Evolutionary conservation across 495 filamentous ascomycete species (phyloP).

Genomic region (Aspergillus bertholletiae): DNA sequence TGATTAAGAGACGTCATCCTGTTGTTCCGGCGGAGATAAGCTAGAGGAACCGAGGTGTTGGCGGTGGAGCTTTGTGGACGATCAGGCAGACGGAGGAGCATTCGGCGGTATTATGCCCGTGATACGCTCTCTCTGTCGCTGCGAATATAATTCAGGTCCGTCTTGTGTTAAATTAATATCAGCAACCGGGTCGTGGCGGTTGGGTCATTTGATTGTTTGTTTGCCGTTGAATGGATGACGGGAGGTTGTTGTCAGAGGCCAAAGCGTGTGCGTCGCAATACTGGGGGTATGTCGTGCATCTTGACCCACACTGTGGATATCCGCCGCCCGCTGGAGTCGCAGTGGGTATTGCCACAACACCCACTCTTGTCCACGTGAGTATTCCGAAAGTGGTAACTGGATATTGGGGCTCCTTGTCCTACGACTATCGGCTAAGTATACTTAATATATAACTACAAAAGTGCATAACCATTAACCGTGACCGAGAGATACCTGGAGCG

Average conservation of each 20-base stretch:
- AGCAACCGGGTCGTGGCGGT: neutral
- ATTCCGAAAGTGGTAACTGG: too few species aligned
- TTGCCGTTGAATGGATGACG: conserved; percentile 4
- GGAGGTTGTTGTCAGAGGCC: too few species aligned
- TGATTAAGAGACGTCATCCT: conserved; percentile 14
- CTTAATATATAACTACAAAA: too few species aligned
- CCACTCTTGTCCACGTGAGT: neutral
- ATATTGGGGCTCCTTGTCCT: too few species aligned
- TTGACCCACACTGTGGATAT: neutral
- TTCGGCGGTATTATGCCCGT: neutral
- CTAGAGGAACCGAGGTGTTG: neutral
- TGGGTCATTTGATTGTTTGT: neutral
- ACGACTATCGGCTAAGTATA: too few species aligned
- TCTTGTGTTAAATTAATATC: neutral
- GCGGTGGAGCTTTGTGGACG: neutral
- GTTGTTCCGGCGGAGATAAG: neutral
- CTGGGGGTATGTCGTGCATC: neutral
- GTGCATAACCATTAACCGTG: too few species aligned
- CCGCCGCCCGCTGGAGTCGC: neutral
- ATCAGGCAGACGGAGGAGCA: neutral
- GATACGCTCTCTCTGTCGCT: too few species aligned
- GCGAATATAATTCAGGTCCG: too few species aligned
- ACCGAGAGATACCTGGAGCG: too few species aligned
- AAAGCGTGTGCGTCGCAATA: conserved; percentile 2
- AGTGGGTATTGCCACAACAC: neutral